Base-by-base conservation (phyloP, 495 filamentous ascomycete genomes). In the Daldinia caldariorum region DNA sequence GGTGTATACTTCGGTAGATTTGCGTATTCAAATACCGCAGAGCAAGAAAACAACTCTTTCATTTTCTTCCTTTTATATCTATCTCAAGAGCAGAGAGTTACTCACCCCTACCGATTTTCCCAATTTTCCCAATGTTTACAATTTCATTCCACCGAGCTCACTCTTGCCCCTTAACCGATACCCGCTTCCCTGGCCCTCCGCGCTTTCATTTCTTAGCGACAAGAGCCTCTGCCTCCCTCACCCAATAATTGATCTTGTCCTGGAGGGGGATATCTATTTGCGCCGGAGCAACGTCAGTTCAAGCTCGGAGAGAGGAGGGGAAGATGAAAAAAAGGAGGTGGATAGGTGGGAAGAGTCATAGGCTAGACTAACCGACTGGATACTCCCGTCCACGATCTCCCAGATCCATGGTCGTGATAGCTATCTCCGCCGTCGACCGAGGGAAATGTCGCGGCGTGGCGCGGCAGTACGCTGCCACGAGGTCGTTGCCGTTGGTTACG, bases 401-500 rank as follows among this genome's bases (percentile, higher is more conserved):
- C 6, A 87, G 80, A 29, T 89, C 88, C 6, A 83, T 83, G 72
- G 84, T 72, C 41, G 70, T 71, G 60, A 84, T 76, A 2, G 81
- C 77, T n/a, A 83, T 74, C 57, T 89, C 85, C 3, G 82, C 81
- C 4, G 86, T 63, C 0, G 82, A 72, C 0, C 76, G 76, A 0
- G 84, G 81, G 63, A 86, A 88, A 37, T 67, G 74, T n/a, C 65
- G 54, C 20, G 75, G 71, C 6, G 80, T 70, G 5, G 80, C 75
- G 13, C 83, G 79, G 14, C 84, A 74, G 69, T 88, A 90, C 26
- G 81, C 82, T 8, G 85, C 79, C 7, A 88, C 83, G 49, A 89
- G 79, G 66, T 90, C 88, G 68, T 88, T 86, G 7, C 87, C 87
- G 66, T 89, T 89, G 26, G 88, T 89, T 26, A 90, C 80, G 47